Evolutionary conservation across 2,329 filamentous ascomycete species (phyloP).

Genomic region (Aspergillus luchuensis): DNA sequence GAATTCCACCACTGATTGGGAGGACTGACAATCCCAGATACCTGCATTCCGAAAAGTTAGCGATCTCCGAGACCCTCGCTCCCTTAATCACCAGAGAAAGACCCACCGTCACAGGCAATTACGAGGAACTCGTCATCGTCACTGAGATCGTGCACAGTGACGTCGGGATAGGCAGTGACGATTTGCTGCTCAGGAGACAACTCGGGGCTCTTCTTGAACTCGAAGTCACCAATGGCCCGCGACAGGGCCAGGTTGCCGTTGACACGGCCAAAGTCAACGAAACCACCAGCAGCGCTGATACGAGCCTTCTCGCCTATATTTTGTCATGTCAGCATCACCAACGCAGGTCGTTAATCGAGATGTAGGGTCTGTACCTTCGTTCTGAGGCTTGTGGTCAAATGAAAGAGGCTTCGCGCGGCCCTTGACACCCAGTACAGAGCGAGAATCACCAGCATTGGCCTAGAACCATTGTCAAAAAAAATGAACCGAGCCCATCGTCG

Average conservation of each 20-base stretch:
- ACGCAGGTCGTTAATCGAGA: neutral
- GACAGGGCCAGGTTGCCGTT: constrained; percentile 97
- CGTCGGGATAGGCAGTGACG: constrained; percentile 94
- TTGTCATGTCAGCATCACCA: constrained; percentile 16
- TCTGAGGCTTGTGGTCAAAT: constrained; percentile 99
- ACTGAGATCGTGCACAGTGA: constrained; percentile 84
- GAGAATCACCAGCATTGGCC: constrained; percentile 96
- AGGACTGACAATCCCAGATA: constrained; percentile 99
- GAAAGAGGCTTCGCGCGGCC: constrained; percentile 95
- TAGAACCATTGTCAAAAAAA: constrained; percentile 46
- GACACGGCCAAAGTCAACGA: constrained; percentile 97
- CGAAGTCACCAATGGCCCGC: constrained; percentile 96
- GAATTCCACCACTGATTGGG: constrained; percentile 95
- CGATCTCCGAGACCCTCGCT: neutral
- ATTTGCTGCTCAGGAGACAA: constrained; percentile 98
- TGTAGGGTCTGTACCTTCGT: constrained; percentile 68
- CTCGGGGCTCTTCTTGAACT: constrained; percentile 99
- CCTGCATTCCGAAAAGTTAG: constrained; percentile 56
- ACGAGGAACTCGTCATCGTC: constrained; percentile 96
- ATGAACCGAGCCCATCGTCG: constrained; percentile 5
- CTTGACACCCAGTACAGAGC: constrained; percentile 93
- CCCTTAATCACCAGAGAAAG: constrained; percentile 3
- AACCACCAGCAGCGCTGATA: constrained; percentile 92
- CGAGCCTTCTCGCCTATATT: constrained; percentile 83
- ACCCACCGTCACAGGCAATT: constrained; percentile 85